Percentiles rank a stretch among this genome's conserved stretches.
These are phyloP conservation scores for Bullera alba DNA, from an alignment of 768 basidiomycete genomes.

Conservation along the genomic window DNA sequence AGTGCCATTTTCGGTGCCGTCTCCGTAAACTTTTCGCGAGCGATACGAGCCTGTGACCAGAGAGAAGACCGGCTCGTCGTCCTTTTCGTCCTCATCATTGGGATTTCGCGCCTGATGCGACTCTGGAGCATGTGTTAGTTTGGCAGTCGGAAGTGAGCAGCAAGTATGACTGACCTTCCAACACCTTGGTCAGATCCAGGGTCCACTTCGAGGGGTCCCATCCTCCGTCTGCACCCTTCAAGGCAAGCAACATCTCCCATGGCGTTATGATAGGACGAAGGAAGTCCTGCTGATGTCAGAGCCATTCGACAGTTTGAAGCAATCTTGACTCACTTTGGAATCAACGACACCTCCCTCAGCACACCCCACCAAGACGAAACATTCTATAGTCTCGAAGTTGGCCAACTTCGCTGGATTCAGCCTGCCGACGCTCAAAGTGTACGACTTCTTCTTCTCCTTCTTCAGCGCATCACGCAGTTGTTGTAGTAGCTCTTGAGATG, in stretches of 20 bases:
- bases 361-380: slow-evolving; percentile 90
- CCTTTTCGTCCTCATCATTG: slow-evolving; percentile 3
- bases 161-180: slow-evolving; percentile 25
- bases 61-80: slow-evolving; percentile 74
- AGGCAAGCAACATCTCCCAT: slow-evolving; percentile 75
- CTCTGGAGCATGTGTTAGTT: neutral
- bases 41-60: slow-evolving; percentile 79
- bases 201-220: slow-evolving; percentile 54
- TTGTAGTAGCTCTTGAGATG: slow-evolving; percentile 75
- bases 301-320: neutral
- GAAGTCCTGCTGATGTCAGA: slow-evolving; percentile 61
- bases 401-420: slow-evolving; percentile 89
- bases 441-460: slow-evolving; percentile 72
- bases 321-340: slow-evolving; percentile 47
- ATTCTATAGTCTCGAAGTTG: slow-evolving; percentile 94
- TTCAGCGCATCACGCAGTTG: slow-evolving; percentile 68
- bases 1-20: neutral
- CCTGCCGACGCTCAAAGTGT: slow-evolving; percentile 91
- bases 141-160: neutral
- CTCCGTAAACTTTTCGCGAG: slow-evolving; percentile 46
- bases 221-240: slow-evolving; percentile 68
- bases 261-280: slow-evolving; percentile 86
- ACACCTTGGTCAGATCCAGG: slow-evolving; percentile 60
- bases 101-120: neutral
- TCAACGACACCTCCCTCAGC: slow-evolving; percentile 73